A percentile compares a stretch with the other conserved stretches of the same genome.
Conservation (phyloP, 2,329 filamentous ascomycete species). For the Colletotrichum magnum region DNA sequence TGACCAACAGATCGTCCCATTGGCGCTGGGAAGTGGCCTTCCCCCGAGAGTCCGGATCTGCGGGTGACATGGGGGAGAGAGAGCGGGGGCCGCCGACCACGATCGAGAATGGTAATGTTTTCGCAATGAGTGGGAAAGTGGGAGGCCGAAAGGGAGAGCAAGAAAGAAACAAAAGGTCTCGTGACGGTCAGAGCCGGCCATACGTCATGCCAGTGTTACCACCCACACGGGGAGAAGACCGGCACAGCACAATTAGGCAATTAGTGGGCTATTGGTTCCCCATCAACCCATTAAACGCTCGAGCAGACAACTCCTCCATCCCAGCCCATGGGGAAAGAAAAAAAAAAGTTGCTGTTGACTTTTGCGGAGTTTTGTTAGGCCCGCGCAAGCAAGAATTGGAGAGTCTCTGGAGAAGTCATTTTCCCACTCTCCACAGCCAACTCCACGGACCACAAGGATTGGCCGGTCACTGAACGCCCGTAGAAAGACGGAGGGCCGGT, state of each 20-base stretch:
- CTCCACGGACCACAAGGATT: background rate
- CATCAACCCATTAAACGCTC: background rate
- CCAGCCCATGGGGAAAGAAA: constrained; percentile 24
- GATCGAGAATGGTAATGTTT: constrained; percentile 3
- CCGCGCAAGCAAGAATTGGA: constrained; percentile 12
- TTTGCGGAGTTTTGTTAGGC: constrained; percentile 22
- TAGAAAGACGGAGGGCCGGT: background rate
- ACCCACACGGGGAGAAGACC: constrained; percentile 18
- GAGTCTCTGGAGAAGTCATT: constrained; percentile 4
- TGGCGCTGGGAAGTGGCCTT: constrained; percentile 2
- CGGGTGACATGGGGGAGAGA: background rate
- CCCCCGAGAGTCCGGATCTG: background rate
- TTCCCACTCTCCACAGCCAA: background rate
- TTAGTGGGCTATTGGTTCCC: constrained; percentile 19
- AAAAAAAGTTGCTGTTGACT: background rate
- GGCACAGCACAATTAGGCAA: constrained; percentile 1
- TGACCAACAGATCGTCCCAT: constrained; percentile 11
- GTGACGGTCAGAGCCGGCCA: constrained; percentile 1
- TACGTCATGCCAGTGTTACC: constrained; percentile 28
- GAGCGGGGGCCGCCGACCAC: no score
- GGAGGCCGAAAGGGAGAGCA: no score
- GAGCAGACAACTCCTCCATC: constrained; percentile 8
- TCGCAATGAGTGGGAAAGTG: constrained; percentile 4
- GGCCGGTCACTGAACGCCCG: constrained; percentile 2
- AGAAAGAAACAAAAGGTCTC: constrained; percentile 17